Conservation (phyloP, 192 early-diverging fungal genomes). For the Hyaloraphidium curvatum region DNA sequence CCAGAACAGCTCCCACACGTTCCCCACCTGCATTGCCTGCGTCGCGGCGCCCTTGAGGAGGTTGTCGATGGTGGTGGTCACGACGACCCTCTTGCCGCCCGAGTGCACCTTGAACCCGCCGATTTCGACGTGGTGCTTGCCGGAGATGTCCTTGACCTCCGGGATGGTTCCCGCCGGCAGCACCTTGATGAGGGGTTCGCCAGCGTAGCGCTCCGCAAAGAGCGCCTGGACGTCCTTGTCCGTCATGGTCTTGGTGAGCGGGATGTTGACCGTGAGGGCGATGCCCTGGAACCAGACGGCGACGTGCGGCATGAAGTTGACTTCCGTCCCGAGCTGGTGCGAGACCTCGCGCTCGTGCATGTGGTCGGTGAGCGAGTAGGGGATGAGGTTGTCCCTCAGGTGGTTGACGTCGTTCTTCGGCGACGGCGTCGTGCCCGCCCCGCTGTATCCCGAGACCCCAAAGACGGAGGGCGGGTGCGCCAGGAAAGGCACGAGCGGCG, state of each 20-base stretch:
- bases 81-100: constrained; percentile 52
- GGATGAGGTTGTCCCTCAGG: constrained; percentile 75
- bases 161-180: constrained; percentile 44
- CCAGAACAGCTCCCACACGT: background rate
- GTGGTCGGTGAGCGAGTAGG: constrained; percentile 81
- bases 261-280: constrained; percentile 68
- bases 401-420: constrained; percentile 83
- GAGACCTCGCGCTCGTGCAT: constrained; percentile 91
- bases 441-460: constrained; percentile 93
- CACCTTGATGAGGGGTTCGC: constrained; percentile 69
- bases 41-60: constrained; percentile 96
- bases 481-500: constrained; percentile 57
- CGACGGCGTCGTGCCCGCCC: constrained; percentile 94
- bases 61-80: constrained; percentile 89
- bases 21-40: constrained; percentile 70
- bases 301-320: constrained; percentile 80
- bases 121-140: constrained; percentile 68
- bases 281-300: constrained; percentile 91
- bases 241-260: constrained; percentile 53
- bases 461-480: constrained; percentile 51
- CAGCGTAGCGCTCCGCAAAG: constrained; percentile 48
- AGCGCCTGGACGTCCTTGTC: constrained; percentile 46
- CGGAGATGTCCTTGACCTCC: constrained; percentile 73
- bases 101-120: constrained; percentile 84
- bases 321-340: constrained; percentile 30